Conservation (phyloP, 768 basidiomycete genomes). For the Phaeolepiota aurea region DNA sequence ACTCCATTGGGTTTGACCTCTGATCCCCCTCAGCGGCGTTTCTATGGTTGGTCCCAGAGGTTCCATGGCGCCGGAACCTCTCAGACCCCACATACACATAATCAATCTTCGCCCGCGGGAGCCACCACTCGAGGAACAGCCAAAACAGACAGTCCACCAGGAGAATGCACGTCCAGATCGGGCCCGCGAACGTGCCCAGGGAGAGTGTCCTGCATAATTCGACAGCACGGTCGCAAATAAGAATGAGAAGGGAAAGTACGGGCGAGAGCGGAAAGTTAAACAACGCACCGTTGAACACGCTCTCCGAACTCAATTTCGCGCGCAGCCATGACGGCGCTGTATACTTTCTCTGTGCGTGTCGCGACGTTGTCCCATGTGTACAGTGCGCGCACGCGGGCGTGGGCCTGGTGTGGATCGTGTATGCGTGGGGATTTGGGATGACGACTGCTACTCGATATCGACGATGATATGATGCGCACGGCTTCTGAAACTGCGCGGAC, state of each 20-base stretch:
- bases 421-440: conserved; percentile 44
- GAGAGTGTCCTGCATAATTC: conserved; percentile 51
- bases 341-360: conserved; percentile 76
- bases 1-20: too few species aligned
- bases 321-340: conserved; percentile 54
- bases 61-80: too few species aligned
- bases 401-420: conserved; percentile 72
- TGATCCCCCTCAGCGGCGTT: too few species aligned
- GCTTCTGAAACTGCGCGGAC: conserved; percentile 78
- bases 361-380: conserved; percentile 86
- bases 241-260: background rate
- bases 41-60: too few species aligned
- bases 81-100: too few species aligned
- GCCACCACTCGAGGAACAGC: conserved; percentile 74
- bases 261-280: too few species aligned
- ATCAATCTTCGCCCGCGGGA: conserved; percentile 72
- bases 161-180: conserved; percentile 82
- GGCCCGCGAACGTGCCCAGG: conserved; percentile 74
- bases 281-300: conserved; percentile 69
- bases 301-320: conserved; percentile 67
- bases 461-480: conserved; percentile 64
- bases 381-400: conserved; percentile 70
- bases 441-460: too few species aligned
- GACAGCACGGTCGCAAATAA: background rate
- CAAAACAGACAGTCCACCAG: conserved; percentile 89